A percentile compares a stretch with the other conserved stretches of the same genome.
phyloP scores from a whole-genome alignment of 2,329 filamentous ascomycete genomes.

The Xylogone sp. region DNA sequence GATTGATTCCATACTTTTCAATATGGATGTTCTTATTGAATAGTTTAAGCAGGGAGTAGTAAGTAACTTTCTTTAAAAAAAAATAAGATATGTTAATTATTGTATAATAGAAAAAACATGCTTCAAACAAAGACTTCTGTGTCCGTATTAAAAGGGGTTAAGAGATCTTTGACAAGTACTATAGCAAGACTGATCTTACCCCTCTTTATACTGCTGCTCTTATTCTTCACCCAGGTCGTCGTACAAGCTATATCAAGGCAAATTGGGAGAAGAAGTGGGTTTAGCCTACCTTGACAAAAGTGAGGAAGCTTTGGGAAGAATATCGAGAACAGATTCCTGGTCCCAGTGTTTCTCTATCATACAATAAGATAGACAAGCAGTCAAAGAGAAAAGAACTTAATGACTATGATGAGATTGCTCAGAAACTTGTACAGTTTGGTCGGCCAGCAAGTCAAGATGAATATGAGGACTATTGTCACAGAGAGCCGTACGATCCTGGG shows the following conservation, averaged over 20 bases:
- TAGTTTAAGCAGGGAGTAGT: too few species aligned
- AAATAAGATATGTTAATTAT: too few species aligned
- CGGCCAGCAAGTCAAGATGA: neutral
- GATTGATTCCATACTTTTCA: too few species aligned
- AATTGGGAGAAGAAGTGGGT: slow-evolving; percentile 1
- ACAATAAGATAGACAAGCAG: too few species aligned
- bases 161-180: slow-evolving; percentile 4
- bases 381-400: neutral
- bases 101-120: too few species aligned
- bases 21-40: too few species aligned
- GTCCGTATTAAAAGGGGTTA: too few species aligned
- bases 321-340: neutral
- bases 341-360: neutral
- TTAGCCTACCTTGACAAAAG: neutral
- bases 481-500: neutral
- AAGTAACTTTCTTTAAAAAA: too few species aligned
- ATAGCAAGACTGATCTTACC: slow-evolving; percentile 3
- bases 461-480: neutral
- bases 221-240: slow-evolving; percentile 1
- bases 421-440: neutral
- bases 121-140: too few species aligned
- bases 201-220: slow-evolving; percentile 3
- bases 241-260: slow-evolving; percentile 3
- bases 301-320: slow-evolving; percentile 6
- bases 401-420: neutral